These are phyloP conservation scores for Penicillium cataractarum DNA, from an alignment of 495 filamentous ascomycete species.

Conservation along the genomic window DNA sequence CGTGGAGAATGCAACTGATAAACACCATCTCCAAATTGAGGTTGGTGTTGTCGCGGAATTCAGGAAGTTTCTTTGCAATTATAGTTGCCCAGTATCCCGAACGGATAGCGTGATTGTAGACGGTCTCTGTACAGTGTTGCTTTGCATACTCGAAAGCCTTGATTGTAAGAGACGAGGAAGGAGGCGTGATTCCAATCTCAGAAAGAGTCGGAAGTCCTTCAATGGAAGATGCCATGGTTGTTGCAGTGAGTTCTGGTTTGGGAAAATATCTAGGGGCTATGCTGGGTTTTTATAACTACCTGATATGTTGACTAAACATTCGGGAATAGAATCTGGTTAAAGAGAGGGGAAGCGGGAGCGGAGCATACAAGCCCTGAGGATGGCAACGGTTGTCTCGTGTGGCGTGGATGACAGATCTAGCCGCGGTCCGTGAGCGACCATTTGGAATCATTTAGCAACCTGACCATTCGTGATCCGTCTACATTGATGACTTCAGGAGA, in stretches of 20 bases:
- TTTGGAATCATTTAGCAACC: neutral
- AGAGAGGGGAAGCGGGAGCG: neutral
- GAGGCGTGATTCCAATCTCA: neutral
- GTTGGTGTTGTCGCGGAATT: neutral
- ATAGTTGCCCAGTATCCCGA: neutral
- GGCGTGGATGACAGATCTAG: neutral
- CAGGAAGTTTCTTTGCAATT: neutral
- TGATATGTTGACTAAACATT: neutral
- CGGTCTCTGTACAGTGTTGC: neutral
- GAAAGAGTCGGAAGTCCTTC: neutral
- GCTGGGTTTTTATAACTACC: neutral
- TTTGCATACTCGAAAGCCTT: neutral
- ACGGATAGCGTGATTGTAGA: neutral
- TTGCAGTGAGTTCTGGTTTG: neutral
- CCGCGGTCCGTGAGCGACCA: neutral
- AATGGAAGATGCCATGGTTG: neutral
- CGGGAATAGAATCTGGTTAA: neutral
- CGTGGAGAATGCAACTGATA: conserved; percentile 39
- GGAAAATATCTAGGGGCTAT: neutral
- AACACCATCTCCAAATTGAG: neutral
- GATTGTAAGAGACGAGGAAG: neutral
- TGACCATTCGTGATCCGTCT: neutral
- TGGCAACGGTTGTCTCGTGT: neutral
- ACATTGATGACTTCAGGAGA: neutral
- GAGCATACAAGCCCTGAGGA: neutral